Conservation (phyloP, 768 basidiomycete species). For the Tricholoma sp. region DNA sequence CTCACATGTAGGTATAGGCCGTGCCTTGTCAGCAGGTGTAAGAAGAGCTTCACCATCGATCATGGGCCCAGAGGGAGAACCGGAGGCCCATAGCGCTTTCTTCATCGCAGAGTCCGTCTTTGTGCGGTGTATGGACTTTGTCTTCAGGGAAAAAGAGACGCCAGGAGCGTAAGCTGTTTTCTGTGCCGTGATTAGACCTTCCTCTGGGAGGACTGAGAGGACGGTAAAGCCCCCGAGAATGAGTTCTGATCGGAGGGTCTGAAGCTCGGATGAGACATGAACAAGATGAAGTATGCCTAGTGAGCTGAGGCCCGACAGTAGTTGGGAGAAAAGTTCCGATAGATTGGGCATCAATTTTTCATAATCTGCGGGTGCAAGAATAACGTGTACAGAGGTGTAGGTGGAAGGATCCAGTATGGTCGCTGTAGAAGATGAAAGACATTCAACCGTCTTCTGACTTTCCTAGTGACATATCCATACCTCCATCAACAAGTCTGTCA, state of each 20-base stretch:
- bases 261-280: slow-evolving; percentile 40
- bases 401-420: slow-evolving; percentile 45
- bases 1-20: slow-evolving; percentile 75
- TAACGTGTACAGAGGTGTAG: slow-evolving; percentile 64
- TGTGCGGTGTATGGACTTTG: slow-evolving; percentile 39
- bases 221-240: slow-evolving; percentile 61
- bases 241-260: slow-evolving; percentile 51
- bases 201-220: slow-evolving; percentile 35
- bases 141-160: slow-evolving; percentile 40
- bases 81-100: slow-evolving; percentile 85
- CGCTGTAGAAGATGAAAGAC: slow-evolving; percentile 36
- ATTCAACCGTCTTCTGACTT: not conserved
- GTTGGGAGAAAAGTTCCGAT: slow-evolving; percentile 50
- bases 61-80: slow-evolving; percentile 58
- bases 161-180: slow-evolving; percentile 51
- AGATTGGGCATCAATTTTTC: slow-evolving; percentile 47
- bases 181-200: slow-evolving; percentile 57
- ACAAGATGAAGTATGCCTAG: slow-evolving; percentile 66
- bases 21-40: slow-evolving; percentile 74
- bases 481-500: slow-evolving; percentile 77
- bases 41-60: slow-evolving; percentile 84
- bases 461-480: slow-evolving; percentile 33
- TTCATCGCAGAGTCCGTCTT: slow-evolving; percentile 67
- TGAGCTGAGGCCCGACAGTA: slow-evolving; percentile 56
- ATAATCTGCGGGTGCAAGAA: slow-evolving; percentile 64